Evolutionary conservation across 345 rosid species (phyloP), one percentile per base, ranked within the genome.

Genomic region (Carallia brachiata): DNA sequence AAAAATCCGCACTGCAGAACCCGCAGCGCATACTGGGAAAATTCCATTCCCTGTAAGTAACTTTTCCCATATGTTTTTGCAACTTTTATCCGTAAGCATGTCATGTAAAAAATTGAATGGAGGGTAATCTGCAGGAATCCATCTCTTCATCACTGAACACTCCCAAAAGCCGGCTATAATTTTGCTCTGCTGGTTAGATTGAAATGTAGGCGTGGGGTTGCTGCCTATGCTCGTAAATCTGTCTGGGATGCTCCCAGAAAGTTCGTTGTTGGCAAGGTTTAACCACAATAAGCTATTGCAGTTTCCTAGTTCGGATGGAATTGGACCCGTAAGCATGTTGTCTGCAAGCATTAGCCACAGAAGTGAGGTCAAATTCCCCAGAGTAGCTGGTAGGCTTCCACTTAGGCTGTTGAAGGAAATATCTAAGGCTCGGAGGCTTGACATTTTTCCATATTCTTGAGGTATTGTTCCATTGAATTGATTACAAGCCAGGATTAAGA

Each of bases 271-370:
- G 16, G 96, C 93, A 16, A 91, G 85, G 75, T 91, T 94, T 60
- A 94, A 61, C 98, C 98, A 94, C 77, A 94, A 65, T 73, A 94
- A 85, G 79, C 98, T 91, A 1, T n/a, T 50, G 80, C 97, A 91
- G 72, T 81, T 90, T 6, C 98, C 98, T 57, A 94, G 53, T 76
- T 88, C 85, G 1, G 44, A 63, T 0, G 98, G 97, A 58, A 94
- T 90, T 61, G 84, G 79, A 3, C 96, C 97, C 0, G 73, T 70
- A 3, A 94, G 80, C 36, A 72, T 75, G 76, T 94, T 94, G 79
- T 90, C 83, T 27, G 98, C 96, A 15, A 94, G 93, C 97, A 94
- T 90, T 66, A 94, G 68, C 98, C 98, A 94, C 79, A 94, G 27
- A 28, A 94, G 90, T 52, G 87, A 88, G 3, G 65, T 88, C 82